These are phyloP conservation scores for Zasmidium cellare DNA, from an alignment of 2,329 filamentous ascomycete species.

Conservation along the genomic window DNA sequence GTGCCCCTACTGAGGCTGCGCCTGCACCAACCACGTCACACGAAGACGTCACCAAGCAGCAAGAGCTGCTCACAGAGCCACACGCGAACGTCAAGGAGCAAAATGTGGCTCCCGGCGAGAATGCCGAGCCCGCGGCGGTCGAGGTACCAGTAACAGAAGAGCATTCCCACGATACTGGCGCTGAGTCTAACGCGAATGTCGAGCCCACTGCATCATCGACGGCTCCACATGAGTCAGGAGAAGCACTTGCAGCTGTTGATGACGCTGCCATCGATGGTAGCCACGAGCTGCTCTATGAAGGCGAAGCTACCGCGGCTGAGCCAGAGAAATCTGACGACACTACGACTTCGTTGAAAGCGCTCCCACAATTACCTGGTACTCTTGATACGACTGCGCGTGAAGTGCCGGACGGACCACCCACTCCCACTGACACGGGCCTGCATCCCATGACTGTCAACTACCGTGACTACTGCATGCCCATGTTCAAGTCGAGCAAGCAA, in stretches of 20 bases:
- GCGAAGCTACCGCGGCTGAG: slow-evolving; percentile 1
- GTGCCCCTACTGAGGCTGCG: slow-evolving; percentile 1
- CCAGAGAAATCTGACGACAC: slow-evolving; percentile 3
- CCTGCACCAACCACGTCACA: slow-evolving; percentile 13
- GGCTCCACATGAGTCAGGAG: not conserved
- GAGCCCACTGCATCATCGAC: not conserved
- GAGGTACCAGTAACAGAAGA: not conserved
- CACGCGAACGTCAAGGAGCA: not conserved
- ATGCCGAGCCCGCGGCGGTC: not conserved
- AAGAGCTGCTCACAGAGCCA: slow-evolving; percentile 10
- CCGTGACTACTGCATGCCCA: slow-evolving; percentile 55
- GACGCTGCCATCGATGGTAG: not conserved
- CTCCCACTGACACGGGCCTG: slow-evolving; percentile 38
- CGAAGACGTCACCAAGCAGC: slow-evolving; percentile 21
- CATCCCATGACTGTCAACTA: slow-evolving; percentile 58
- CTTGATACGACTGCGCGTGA: slow-evolving; percentile 13
- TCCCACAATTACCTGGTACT: slow-evolving; percentile 13
- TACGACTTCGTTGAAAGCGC: not conserved
- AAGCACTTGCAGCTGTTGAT: not conserved
- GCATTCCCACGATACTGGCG: not conserved
- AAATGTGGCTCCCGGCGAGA: not conserved
- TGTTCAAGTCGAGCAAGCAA: slow-evolving; percentile 58
- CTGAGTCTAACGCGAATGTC: not conserved
- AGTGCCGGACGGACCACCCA: slow-evolving; percentile 28
- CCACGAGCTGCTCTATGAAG: not conserved